Evolutionary conservation across 306 rosid species (phyloP), one percentile per base, ranked within the genome.

Genomic region (Cucurbita moschata): DNA sequence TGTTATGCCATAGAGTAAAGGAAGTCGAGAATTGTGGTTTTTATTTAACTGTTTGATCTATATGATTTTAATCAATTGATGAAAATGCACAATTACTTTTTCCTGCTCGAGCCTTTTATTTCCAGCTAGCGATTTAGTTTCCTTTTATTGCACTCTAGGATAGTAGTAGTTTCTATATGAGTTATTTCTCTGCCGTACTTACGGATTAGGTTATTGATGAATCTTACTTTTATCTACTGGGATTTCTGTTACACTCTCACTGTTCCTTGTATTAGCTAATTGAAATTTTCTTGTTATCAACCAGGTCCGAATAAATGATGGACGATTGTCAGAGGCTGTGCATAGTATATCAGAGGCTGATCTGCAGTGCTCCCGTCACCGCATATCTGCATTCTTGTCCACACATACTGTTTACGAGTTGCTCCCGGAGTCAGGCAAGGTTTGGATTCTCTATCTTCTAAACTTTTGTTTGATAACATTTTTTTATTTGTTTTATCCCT

Each of bases 351-450:
- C 91, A n/a, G 99, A 91, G 77, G 84, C 78, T 79, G 96, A 88
- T 78, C 65, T 88, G 78, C 96, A 85, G 86, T 84, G 88, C 76
- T 91, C 99, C 16, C 87, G 90, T 59, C 96, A 86, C 73, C 90
- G 90, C 44, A 82, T 95, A 57, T 85, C 96, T 83, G 82, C 76
- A 40, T 91, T 91, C 85, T 80, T 95, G 88, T 91, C 96, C 11
- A 65, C 81, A 53, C 88, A 78, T 75, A 88, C 96, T 65, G 90
- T 83, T 76, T 95, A 91, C 78, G 99, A 95, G 83, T 82, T 95
- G 82, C 96, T 95, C 76, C 99, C 99, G 0, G 97, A 95, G 96
- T 91, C 97, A 81, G 96, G 99, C 92, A 95, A 95, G 99, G 99
- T 95, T 94, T 85, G 99, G 86, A 83, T 75, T 81, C 79, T 72